A percentile compares a stretch with the other conserved stretches of the same genome.
phyloP scores from a whole-genome alignment of 352 stramenopile species.

The Phytophthora rubi region DNA sequence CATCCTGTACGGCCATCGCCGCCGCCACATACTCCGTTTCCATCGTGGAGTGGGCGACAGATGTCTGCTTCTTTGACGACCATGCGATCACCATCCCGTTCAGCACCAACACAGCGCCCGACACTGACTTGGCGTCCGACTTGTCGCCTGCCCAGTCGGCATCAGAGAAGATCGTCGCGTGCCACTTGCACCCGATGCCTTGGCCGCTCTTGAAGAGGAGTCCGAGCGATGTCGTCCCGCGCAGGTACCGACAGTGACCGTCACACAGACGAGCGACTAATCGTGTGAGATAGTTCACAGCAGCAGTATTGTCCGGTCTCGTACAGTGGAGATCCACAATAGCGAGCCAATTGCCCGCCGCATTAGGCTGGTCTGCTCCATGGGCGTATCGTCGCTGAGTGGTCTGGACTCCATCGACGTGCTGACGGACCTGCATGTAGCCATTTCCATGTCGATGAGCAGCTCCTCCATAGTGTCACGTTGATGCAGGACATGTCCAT shows the following conservation, averaged over 20 bases:
- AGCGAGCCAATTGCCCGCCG: not conserved
- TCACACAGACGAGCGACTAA: not conserved
- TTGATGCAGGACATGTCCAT: slow-evolving; percentile 5
- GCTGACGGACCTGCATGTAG: not conserved
- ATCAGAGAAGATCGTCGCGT: too few relatives aligned
- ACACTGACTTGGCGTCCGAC: too few relatives aligned
- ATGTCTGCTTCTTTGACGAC: too few relatives aligned
- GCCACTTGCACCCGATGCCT: too few relatives aligned
- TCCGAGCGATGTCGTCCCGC: not conserved
- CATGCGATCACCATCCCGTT: too few relatives aligned
- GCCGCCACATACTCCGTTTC: too few relatives aligned
- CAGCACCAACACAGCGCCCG: too few relatives aligned
- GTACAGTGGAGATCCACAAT: not conserved
- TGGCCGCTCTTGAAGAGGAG: not conserved
- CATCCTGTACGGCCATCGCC: too few relatives aligned
- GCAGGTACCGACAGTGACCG: not conserved
- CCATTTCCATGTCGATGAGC: not conserved
- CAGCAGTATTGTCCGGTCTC: not conserved
- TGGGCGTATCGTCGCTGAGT: not conserved
- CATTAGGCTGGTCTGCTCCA: not conserved
- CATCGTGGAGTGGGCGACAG: too few relatives aligned
- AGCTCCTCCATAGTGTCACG: slow-evolving; percentile 4
- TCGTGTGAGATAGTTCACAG: not conserved
- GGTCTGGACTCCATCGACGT: not conserved
- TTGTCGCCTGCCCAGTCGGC: too few relatives aligned